These are phyloP conservation scores for Trichosporon ovoides DNA, from an alignment of 1,284 basidiomycete genomes.

Conservation along the genomic window DNA sequence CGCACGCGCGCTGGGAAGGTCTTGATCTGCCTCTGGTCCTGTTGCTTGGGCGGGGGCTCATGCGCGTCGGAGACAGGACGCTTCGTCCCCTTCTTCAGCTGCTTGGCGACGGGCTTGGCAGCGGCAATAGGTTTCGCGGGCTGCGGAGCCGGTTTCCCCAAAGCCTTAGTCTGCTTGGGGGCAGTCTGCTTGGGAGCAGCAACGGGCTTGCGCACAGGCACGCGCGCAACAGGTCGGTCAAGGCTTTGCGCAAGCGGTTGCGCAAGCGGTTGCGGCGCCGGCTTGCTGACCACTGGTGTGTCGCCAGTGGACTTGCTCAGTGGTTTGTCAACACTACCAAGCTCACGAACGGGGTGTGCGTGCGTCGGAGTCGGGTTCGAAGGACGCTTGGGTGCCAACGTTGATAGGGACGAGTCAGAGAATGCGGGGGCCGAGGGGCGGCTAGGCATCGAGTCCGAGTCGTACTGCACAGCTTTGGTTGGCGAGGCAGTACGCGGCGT, in stretches of 20 bases:
- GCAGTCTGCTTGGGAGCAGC: not conserved
- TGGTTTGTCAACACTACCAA: not conserved
- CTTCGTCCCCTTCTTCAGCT: not conserved
- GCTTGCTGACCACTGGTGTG: not conserved
- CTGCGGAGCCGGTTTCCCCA: not conserved
- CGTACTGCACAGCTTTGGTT: not conserved
- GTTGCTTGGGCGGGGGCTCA: not conserved
- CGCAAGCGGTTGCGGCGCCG: not conserved
- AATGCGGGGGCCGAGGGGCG: not conserved
- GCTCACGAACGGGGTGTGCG: constrained; percentile 30
- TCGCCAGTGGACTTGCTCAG: not conserved
- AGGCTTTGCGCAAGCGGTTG: not conserved
- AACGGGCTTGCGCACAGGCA: not conserved
- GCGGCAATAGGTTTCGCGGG: not conserved
- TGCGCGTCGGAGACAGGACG: not conserved
- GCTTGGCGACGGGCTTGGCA: not conserved
- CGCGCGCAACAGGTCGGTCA: not conserved
- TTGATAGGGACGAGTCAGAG: not conserved
- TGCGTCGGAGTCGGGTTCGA: constrained; percentile 97
- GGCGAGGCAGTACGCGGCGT: not conserved
- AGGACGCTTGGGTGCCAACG: constrained; percentile 69
- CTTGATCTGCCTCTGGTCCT: no score
- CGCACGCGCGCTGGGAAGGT: not conserved
- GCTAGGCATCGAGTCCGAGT: not conserved
- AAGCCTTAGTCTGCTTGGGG: not conserved